Evolutionary conservation across 192 early-diverging fungal species (phyloP).

Genomic region (Coemansia guatemalensis): DNA sequence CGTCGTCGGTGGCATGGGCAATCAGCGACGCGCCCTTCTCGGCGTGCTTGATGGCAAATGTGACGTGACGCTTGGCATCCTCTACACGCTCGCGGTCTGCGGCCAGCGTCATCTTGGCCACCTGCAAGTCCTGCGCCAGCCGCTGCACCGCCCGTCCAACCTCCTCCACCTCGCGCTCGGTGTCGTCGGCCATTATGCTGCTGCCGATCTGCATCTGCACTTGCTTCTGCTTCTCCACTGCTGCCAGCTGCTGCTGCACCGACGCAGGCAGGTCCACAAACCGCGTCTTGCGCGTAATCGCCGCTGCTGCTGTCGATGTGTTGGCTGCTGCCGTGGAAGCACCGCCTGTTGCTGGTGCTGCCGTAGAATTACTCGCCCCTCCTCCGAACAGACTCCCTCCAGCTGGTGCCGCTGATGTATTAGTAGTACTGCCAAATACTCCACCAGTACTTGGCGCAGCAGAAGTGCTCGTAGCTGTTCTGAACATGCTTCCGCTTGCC

Average conservation of each 20-base stretch:
- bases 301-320: neutral
- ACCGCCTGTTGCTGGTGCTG: no score
- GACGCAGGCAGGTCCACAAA: slow-evolving; percentile 36
- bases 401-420: slow-evolving; percentile 4
- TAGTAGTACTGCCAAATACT: no score
- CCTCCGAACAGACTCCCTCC: no score
- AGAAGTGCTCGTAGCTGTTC: no score
- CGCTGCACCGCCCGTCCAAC: slow-evolving; percentile 20
- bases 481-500: slow-evolving; percentile 4
- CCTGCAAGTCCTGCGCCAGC: slow-evolving; percentile 28
- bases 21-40: slow-evolving; percentile 42
- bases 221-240: slow-evolving; percentile 41
- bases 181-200: slow-evolving; percentile 35
- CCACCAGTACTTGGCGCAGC: no score
- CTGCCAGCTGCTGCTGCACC: slow-evolving; percentile 28
- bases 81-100: slow-evolving; percentile 36
- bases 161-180: slow-evolving; percentile 18
- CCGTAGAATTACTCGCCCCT: no score
- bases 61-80: slow-evolving; percentile 21
- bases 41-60: slow-evolving; percentile 44
- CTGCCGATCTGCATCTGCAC: slow-evolving; percentile 47
- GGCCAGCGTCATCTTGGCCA: slow-evolving; percentile 33
- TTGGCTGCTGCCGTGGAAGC: slow-evolving; percentile 1
- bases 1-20: slow-evolving; percentile 37
- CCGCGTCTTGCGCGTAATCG: slow-evolving; percentile 39